A percentile compares a stretch with the other conserved stretches of the same genome.
Conservation (phyloP, 768 basidiomycete species). For the Kwoniella sp. region DNA sequence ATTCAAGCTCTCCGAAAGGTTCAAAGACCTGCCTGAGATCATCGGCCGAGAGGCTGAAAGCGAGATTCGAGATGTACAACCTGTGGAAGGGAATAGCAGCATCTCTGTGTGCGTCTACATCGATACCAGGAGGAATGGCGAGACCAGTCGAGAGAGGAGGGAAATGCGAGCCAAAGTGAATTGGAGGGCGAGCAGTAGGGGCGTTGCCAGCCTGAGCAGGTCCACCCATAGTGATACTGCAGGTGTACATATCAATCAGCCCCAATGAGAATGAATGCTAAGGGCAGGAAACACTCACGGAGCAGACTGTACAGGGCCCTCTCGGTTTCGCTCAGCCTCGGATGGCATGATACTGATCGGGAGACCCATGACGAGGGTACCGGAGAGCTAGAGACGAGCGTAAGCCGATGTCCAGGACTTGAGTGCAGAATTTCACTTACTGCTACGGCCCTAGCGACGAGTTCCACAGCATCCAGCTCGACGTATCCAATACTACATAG, state of each 20-base stretch:
- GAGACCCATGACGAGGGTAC: slow-evolving; percentile 96
- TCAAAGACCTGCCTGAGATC: slow-evolving; percentile 99
- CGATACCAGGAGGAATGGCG: slow-evolving; percentile 64
- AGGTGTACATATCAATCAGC: background rate
- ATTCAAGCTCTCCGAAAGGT: slow-evolving; percentile 96
- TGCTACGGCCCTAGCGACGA: slow-evolving; percentile 85
- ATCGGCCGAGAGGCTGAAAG: slow-evolving; percentile 94
- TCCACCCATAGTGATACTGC: background rate
- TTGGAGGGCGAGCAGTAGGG: slow-evolving; percentile 17
- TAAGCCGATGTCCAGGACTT: slow-evolving; percentile 12
- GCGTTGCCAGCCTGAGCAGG: slow-evolving; percentile 6
- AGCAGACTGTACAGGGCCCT: slow-evolving; percentile 21
- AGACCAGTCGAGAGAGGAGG: slow-evolving; percentile 49
- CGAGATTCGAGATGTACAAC: slow-evolving; percentile 93
- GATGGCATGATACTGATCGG: slow-evolving; percentile 96
- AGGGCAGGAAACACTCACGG: slow-evolving; percentile 22
- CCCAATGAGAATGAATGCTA: background rate
- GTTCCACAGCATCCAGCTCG: slow-evolving; percentile 86
- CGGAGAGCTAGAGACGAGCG: slow-evolving; percentile 63
- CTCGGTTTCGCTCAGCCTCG: slow-evolving; percentile 72
- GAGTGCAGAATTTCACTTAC: slow-evolving; percentile 28
- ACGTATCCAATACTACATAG: slow-evolving; percentile 95
- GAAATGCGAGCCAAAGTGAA: slow-evolving; percentile 25
- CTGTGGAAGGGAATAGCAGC: slow-evolving; percentile 59
- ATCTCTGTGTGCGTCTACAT: slow-evolving; percentile 62